Conservation (phyloP, 202 grass and related monocot genomes). For the Bolboschoenoplectus hybrid region DNA sequence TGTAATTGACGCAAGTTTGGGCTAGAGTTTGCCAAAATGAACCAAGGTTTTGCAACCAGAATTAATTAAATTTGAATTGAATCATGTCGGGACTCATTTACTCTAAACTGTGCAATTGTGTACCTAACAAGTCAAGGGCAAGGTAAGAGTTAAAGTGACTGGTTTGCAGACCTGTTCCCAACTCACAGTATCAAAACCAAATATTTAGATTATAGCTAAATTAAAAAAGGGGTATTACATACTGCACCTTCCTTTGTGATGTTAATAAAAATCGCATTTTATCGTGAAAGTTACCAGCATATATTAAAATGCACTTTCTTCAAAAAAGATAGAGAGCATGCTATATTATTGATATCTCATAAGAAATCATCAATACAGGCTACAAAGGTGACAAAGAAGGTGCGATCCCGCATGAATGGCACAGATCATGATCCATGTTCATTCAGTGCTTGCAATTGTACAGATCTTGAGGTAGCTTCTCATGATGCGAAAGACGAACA, state of each 20-base stretch:
- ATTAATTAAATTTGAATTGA: neutral
- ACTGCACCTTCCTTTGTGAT: neutral
- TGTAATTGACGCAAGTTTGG: neutral
- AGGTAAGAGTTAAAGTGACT: neutral
- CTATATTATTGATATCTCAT: neutral
- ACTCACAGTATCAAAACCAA: neutral
- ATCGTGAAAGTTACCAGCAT: neutral
- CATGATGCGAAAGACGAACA: slow-evolving; percentile 61
- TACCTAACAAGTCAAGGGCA: neutral
- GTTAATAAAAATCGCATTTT: neutral
- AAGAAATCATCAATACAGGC: slow-evolving; percentile 60
- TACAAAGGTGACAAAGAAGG: slow-evolving; percentile 95
- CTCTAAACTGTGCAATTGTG: slow-evolving; percentile 10
- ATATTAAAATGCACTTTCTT: neutral
- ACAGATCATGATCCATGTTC: slow-evolving; percentile 60
- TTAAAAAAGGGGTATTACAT: neutral
- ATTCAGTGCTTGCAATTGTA: slow-evolving; percentile 52
- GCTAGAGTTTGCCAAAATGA: neutral
- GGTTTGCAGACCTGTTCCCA: neutral
- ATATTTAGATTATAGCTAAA: neutral
- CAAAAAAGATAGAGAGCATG: neutral
- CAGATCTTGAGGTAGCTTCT: slow-evolving; percentile 45
- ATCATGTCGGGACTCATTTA: neutral
- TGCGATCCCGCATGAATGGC: slow-evolving; percentile 71
- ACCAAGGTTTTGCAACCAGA: slow-evolving; percentile 13